Base-by-base conservation (phyloP, 306 rosid species). In the Castanospermum australe region DNA sequence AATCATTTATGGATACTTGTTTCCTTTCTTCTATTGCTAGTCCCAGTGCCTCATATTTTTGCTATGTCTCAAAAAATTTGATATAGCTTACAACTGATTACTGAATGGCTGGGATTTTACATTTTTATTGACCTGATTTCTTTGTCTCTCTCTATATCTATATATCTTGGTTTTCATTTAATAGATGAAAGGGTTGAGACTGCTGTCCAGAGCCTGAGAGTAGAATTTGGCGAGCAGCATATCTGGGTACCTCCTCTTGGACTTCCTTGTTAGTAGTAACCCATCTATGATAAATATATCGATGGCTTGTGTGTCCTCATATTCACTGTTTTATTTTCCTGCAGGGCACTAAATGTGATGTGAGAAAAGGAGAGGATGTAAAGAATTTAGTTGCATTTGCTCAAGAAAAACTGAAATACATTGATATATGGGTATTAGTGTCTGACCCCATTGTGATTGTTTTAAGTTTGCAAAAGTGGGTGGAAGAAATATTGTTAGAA, bases 271-370 rank as follows among this genome's bases (percentile, higher is more conserved):
- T 30, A 41, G 18, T 66, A 3, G 63, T 75, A 56, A 64, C 54
- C 22, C 56, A 21, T 73, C 45, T 48, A 38, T 38, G 65, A 69
- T 47, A 18, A 35, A 18, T 64, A 72, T 52, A 17, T 41, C 47
- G 11, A 6, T 83, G 22, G 18, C 22, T 81, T 55, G 33, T 79
- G 65, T 75, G 41, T 78, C 77, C 80, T 76, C 76, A 62, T 75
- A 4, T 78, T 62, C 57, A 44, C 55, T 44, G 12, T 78, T 74
- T 57, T 81, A 74, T 66, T 66, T 76, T 87, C 70, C 24, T 36
- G 69, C 87, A 94, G 99, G 99, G 97, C 44, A 87, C 94, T 51
- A 80, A 38, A 79, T 94, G 99, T 81, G 99, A 94, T 68, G 97
- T 94, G 45, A 90, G 79, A 86, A 88, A 87, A 59, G 99, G 88